Conservation (phyloP, 305 asterid genomes). For the Fraxinus ornus region DNA sequence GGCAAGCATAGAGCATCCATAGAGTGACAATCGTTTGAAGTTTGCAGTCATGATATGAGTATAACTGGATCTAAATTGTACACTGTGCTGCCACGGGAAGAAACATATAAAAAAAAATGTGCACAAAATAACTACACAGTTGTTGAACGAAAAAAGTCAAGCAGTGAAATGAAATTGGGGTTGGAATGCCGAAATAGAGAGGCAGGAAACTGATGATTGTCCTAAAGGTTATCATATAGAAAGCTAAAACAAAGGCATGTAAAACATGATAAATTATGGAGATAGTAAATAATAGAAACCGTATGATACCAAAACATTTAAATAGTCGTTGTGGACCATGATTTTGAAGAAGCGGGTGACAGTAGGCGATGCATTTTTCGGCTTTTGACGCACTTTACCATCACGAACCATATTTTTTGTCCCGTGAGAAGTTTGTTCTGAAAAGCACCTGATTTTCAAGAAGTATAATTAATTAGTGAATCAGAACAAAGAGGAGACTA, state of each 20-base stretch:
- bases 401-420: background rate
- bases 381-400: background rate
- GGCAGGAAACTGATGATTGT: background rate
- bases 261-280: background rate
- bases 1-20: background rate
- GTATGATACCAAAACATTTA: slow-evolving; percentile 15
- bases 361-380: background rate
- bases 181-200: background rate
- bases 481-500: background rate
- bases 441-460: background rate
- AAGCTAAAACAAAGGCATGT: background rate
- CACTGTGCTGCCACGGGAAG: background rate
- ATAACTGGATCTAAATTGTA: background rate
- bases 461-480: background rate
- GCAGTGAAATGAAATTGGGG: background rate
- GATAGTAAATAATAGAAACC: background rate
- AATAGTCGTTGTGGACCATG: slow-evolving; percentile 5
- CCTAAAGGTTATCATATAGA: background rate
- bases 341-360: slow-evolving; percentile 24
- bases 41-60: background rate
- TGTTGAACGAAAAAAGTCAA: background rate
- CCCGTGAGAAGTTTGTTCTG: background rate
- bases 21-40: background rate
- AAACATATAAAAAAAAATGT: background rate
- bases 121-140: background rate